Conservation (phyloP, 768 basidiomycete species). For the Tylopilus intermedius region DNA sequence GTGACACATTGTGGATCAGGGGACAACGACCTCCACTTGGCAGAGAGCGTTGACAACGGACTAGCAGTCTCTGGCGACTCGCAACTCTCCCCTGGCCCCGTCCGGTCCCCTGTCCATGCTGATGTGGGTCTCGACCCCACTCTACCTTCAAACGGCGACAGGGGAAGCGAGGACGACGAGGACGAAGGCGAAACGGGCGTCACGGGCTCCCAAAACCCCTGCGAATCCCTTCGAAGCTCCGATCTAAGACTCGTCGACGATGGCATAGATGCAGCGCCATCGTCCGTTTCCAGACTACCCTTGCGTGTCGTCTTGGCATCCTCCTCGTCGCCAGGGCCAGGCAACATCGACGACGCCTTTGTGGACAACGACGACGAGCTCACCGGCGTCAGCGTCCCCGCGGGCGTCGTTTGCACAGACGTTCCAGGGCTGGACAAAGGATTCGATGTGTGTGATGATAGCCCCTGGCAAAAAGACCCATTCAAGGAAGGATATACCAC, state of each 20-base stretch:
- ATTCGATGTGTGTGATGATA: background rate
- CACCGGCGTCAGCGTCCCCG: constrained; percentile 5
- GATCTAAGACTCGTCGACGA: constrained; percentile 5
- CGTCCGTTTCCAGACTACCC: background rate
- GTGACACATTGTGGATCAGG: constrained; percentile 6
- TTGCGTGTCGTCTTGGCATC: background rate
- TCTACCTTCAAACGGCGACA: constrained; percentile 14
- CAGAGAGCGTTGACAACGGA: background rate
- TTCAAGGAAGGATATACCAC: constrained; percentile 27
- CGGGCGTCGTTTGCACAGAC: constrained; percentile 14
- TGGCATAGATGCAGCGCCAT: constrained; percentile 1
- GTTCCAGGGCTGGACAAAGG: background rate
- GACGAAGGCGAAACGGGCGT: constrained; percentile 15
- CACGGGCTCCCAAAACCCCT: constrained; percentile 27
- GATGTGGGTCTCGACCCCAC: background rate
- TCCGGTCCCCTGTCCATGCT: constrained; percentile 8
- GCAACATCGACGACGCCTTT: background rate
- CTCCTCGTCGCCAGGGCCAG: background rate
- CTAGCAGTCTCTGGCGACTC: background rate
- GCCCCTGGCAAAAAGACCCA: constrained; percentile 18
- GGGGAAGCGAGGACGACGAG: constrained; percentile 15
- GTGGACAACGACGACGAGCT: background rate
- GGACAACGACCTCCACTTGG: constrained; percentile 17
- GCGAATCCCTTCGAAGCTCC: constrained; percentile 21
- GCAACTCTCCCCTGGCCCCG: background rate